Evolutionary conservation across 2,329 filamentous ascomycete genomes (phyloP).

Genomic region (Penicillium sp.): DNA sequence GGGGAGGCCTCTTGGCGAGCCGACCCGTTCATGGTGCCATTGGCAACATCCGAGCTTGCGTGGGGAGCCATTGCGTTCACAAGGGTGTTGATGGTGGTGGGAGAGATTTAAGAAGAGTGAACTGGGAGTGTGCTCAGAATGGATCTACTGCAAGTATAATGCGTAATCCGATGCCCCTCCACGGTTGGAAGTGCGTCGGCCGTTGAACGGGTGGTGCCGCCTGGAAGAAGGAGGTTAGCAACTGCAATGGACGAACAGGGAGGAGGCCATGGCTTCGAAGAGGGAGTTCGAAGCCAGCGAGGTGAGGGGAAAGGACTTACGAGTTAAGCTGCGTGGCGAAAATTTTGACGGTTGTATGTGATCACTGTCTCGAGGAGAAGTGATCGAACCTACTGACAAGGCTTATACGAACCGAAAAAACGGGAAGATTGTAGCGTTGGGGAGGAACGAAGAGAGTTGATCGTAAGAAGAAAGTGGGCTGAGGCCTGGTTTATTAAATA

Average conservation of each 20-base stretch:
- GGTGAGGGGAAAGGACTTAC: constrained; percentile 63
- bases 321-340: constrained; percentile 98
- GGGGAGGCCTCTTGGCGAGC: constrained; percentile 52
- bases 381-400: constrained; percentile 55
- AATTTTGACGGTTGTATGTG: constrained; percentile 79
- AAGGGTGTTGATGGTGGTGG: constrained; percentile 27
- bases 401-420: constrained; percentile 35
- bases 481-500: constrained; percentile 13
- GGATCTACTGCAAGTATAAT: constrained; percentile 53
- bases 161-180: constrained; percentile 75
- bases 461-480: constrained; percentile 9
- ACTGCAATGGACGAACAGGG: constrained; percentile 1
- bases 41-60: constrained; percentile 67
- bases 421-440: constrained; percentile 13
- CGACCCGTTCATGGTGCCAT: constrained; percentile 62
- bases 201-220: constrained; percentile 94
- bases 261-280: neutral
- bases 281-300: constrained; percentile 3
- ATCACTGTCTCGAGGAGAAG: constrained; percentile 63
- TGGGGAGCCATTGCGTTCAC: constrained; percentile 84
- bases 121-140: constrained; percentile 52
- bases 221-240: constrained; percentile 55
- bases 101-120: constrained; percentile 34
- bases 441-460: constrained; percentile 22
- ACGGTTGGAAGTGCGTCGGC: constrained; percentile 88